Conservation (phyloP, 306 rosid genomes). For the Sicyos edulis region DNA sequence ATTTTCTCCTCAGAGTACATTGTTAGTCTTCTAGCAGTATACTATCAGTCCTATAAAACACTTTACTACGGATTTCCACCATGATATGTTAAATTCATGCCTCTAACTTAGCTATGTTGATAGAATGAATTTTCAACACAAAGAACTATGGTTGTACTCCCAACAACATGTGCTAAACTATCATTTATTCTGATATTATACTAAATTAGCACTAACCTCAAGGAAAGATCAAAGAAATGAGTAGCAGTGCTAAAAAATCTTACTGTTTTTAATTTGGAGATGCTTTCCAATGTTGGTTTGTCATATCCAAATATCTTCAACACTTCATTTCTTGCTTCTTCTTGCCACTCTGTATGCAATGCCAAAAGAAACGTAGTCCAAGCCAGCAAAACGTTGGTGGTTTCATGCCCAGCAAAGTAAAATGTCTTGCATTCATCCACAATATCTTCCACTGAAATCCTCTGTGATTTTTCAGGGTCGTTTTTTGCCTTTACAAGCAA, state of each 20-base stretch:
- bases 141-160: too few species aligned
- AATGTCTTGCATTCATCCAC: constrained; percentile 35
- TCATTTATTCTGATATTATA: too few species aligned
- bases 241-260: not conserved
- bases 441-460: constrained; percentile 14
- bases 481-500: constrained; percentile 3
- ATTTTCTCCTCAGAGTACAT: too few species aligned
- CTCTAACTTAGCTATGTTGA: too few species aligned
- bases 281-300: constrained; percentile 22
- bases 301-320: constrained; percentile 20
- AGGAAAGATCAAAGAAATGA: too few species aligned
- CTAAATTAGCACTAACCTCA: too few species aligned
- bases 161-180: too few species aligned
- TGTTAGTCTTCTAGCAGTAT: too few species aligned
- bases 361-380: constrained; percentile 32
- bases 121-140: too few species aligned
- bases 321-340: constrained; percentile 31
- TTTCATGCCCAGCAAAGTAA: constrained; percentile 39
- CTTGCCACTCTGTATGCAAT: constrained; percentile 27
- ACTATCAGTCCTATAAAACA: too few species aligned
- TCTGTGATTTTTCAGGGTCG: not conserved
- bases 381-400: constrained; percentile 26
- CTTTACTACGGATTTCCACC: too few species aligned
- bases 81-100: too few species aligned
- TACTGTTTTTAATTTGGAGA: constrained; percentile 25